These are phyloP conservation scores for Leccinum variicolor DNA, from an alignment of 768 basidiomycete species.

Conservation along the genomic window DNA sequence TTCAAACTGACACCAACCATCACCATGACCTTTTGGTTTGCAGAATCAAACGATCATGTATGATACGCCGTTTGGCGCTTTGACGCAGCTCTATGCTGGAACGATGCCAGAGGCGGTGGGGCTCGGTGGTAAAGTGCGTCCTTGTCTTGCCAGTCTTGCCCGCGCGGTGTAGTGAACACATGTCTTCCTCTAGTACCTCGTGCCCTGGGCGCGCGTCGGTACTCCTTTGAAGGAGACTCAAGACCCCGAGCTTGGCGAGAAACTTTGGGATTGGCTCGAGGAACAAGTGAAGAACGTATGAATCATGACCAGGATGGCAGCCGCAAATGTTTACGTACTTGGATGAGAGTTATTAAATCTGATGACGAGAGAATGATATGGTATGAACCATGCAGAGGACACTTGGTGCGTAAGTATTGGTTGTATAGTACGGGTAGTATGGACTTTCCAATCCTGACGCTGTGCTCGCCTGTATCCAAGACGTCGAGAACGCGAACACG, in stretches of 20 bases:
- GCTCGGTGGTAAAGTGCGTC: constrained; percentile 41
- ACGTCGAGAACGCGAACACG: neutral
- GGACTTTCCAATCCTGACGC: constrained; percentile 86
- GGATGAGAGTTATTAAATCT: neutral
- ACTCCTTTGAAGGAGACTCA: constrained; percentile 21
- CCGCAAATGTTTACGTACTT: neutral
- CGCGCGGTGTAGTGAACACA: neutral
- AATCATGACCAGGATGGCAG: neutral
- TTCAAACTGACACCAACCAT: neutral
- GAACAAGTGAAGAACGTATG: constrained; percentile 35
- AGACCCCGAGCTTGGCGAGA: constrained; percentile 33
- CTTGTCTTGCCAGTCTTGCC: neutral
- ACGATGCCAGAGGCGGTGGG: constrained; percentile 37
- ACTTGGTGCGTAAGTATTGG: too few species aligned
- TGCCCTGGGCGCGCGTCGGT: constrained; percentile 44
- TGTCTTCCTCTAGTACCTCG: constrained; percentile 34
- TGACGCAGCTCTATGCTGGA: constrained; percentile 44
- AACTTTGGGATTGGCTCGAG: constrained; percentile 48
- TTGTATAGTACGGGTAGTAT: too few species aligned
- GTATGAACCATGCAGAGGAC: too few species aligned
- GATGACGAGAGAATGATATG: neutral
- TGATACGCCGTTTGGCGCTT: constrained; percentile 35
- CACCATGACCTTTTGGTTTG: neutral
- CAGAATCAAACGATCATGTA: constrained; percentile 25
- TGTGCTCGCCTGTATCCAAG: constrained; percentile 70